Evolutionary conservation across 2,329 filamentous ascomycete species (phyloP), one percentile per base, ranked within the genome.

Genomic region (Colletotrichum tamarilloi): DNA sequence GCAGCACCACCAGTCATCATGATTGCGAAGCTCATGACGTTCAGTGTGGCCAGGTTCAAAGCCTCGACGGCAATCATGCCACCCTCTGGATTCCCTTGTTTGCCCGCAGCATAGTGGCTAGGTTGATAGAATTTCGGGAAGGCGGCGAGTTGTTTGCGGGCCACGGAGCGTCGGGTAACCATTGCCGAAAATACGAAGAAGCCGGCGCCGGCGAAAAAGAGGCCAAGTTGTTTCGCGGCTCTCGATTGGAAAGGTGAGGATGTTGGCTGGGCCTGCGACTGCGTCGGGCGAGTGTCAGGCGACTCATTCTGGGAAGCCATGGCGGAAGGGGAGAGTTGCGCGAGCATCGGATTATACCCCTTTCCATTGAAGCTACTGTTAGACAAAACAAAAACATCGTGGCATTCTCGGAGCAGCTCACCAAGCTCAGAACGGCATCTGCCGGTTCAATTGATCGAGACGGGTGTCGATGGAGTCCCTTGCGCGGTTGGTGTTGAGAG

Each of bases 41-140:
- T 98, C 77, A 98, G 88, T 0, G 95, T 98, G 0, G 96, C 97
- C 46, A 98, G 86, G 62, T 92, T 93, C 26, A 99, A 86, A 0
- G 96, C 96, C 82, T 97, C 93, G 42, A 93, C 84, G 1, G 96
- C 96, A 75, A 98, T 92, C 52, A 93, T 81, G 1, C 90, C 88
- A 8, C 92, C 91, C 78, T 92, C 92, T 32, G 90, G 87, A 57
- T 85, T 64, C 82, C 79, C 81, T 82, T 82, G 87, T 84, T 77
- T 77, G 56, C 76, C 77, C 46, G 73, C 62, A 16, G 82, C 56
- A 75, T 85, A 82, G 76, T 90, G 90, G 81, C 89, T 92, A 57
- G 88, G 90, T 16, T 90, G 85, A 87, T 93, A 97, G 85, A 93
- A 96, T 59, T 88, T 89, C 12, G 95, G 95, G 52, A 90, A 84